Evolutionary conservation across 2,329 filamentous ascomycete genomes (phyloP).

Genomic region (Exophiala bonariae): DNA sequence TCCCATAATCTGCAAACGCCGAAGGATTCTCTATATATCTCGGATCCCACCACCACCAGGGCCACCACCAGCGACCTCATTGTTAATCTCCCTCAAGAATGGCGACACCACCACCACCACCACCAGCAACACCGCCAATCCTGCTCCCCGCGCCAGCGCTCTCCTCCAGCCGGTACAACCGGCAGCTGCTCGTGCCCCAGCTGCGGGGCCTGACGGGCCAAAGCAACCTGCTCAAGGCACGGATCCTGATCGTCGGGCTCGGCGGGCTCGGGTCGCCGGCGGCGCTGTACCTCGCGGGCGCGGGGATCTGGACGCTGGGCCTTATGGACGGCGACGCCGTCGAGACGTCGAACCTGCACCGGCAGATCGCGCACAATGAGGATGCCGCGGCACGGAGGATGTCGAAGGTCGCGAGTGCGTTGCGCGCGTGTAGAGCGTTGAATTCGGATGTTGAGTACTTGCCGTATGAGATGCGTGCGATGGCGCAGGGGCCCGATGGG

Average conservation of each 20-base stretch:
- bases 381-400: slow-evolving; percentile 60
- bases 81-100: no score
- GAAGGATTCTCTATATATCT: no score
- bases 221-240: slow-evolving; percentile 16
- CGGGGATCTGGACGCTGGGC: slow-evolving; percentile 80
- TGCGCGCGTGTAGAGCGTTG: slow-evolving; percentile 18
- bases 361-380: slow-evolving; percentile 76
- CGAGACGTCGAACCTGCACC: slow-evolving; percentile 86
- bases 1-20: no score
- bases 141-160: slow-evolving; percentile 24
- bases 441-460: slow-evolving; percentile 22
- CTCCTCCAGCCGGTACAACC: slow-evolving; percentile 26
- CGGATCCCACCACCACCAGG: no score
- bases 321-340: slow-evolving; percentile 86
- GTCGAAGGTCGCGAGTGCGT: slow-evolving; percentile 22
- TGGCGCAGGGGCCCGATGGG: neutral
- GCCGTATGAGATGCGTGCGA: slow-evolving; percentile 16
- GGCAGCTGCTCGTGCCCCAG: slow-evolving; percentile 27
- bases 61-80: no score
- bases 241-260: slow-evolving; percentile 75
- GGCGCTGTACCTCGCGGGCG: slow-evolving; percentile 86
- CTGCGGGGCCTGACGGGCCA: slow-evolving; percentile 24
- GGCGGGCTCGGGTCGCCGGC: slow-evolving; percentile 92
- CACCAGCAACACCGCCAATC: neutral
- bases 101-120: neutral